Conservation (phyloP, 2,329 filamentous ascomycete species). For the Colletotrichum sp. region DNA sequence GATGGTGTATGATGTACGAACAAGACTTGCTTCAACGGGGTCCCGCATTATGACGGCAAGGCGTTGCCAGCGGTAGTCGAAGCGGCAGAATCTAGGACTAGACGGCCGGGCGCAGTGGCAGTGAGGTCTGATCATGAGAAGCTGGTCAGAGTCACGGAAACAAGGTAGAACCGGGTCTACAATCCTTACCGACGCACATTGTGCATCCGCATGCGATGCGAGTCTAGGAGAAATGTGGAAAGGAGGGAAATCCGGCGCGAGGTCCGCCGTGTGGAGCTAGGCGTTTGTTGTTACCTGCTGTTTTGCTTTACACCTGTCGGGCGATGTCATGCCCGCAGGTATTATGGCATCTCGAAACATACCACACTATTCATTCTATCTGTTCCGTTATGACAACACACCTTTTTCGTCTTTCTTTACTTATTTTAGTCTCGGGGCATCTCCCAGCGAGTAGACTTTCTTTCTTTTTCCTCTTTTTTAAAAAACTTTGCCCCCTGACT, state of each 20-base stretch:
- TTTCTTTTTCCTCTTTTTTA: background rate
- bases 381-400: background rate
- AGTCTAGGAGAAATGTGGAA: background rate
- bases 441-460: slow-evolving; percentile 1
- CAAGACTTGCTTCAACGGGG: background rate
- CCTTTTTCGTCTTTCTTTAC: background rate
- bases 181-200: background rate
- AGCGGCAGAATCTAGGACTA: background rate
- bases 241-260: background rate
- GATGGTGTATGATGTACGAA: slow-evolving; percentile 22
- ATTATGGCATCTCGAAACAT: slow-evolving; percentile 1
- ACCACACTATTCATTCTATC: background rate
- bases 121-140: background rate
- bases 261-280: background rate
- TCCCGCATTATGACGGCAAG: background rate
- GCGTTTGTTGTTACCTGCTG: background rate
- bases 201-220: background rate
- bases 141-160: background rate
- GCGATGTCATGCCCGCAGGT: background rate
- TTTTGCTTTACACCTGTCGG: background rate
- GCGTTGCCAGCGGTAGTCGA: background rate
- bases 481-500: background rate
- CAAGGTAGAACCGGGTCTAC: background rate
- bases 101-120: background rate
- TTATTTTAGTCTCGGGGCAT: background rate